These are phyloP conservation scores for Aspergillus leporis DNA, from an alignment of 495 filamentous ascomycete genomes.

Conservation along the genomic window DNA sequence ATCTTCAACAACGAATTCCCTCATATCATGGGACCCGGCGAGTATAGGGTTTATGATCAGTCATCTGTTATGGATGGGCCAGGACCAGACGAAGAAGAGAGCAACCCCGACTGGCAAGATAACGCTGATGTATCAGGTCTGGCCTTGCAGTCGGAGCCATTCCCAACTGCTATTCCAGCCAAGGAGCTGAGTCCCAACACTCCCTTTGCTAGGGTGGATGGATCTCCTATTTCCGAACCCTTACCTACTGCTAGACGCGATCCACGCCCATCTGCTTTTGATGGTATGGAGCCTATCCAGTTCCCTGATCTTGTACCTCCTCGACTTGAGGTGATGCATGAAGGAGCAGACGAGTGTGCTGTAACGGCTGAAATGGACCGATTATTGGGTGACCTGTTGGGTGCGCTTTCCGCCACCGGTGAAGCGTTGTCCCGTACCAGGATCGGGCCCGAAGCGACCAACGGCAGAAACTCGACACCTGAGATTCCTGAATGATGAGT, in stretches of 20 bases:
- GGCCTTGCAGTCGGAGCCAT: conserved; percentile 13
- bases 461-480: conserved; percentile 10
- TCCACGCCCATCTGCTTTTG: conserved; percentile 1
- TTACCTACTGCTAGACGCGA: conserved; percentile 26
- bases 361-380: conserved; percentile 40
- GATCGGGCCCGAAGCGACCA: conserved; percentile 7
- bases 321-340: conserved; percentile 34
- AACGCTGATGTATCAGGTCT: conserved; percentile 6
- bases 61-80: conserved; percentile 38
- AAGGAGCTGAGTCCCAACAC: conserved; percentile 5
- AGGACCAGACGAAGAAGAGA: conserved; percentile 43
- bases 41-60: conserved; percentile 26
- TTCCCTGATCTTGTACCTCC: conserved; percentile 41
- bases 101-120: conserved; percentile 23
- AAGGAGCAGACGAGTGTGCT: conserved; percentile 32
- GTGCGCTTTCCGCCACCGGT: conserved; percentile 36
- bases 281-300: conserved; percentile 20
- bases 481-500: conserved; percentile 13
- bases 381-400: conserved; percentile 40
- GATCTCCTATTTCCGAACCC: conserved; percentile 32
- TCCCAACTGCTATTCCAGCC: conserved; percentile 17
- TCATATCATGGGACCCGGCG: conserved; percentile 20
- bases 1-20: conserved; percentile 30
- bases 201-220: conserved; percentile 13
- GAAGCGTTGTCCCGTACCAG: conserved; percentile 31